Conservation (phyloP, 139 green algal genomes). For the Raphidocelis subcapitata region DNA sequence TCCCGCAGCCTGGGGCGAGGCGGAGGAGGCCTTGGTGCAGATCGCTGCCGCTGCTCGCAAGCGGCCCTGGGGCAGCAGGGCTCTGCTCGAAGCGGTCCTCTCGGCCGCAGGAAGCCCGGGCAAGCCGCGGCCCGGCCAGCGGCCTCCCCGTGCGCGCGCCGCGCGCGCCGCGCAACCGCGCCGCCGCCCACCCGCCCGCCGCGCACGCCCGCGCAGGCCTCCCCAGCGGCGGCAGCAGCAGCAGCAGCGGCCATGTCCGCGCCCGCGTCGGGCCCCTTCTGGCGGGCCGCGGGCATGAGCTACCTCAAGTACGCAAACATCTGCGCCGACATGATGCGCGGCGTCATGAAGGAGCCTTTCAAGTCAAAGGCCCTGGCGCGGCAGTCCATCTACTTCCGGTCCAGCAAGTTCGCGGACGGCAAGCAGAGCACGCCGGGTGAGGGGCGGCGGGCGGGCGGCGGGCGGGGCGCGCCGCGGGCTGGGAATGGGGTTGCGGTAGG, state of each 20-base stretch:
- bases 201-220: too few relatives aligned
- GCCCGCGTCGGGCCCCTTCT: slow-evolving; percentile 45
- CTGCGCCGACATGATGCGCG: slow-evolving; percentile 54
- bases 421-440: slow-evolving; percentile 33
- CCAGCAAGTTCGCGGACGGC: slow-evolving; percentile 34
- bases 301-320: slow-evolving; percentile 64
- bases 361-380: slow-evolving; percentile 53
- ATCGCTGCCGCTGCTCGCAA: too few relatives aligned
- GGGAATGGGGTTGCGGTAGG: not conserved
- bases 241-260: slow-evolving; percentile 13
- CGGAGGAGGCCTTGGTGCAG: too few relatives aligned
- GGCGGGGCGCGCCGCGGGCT: not conserved
- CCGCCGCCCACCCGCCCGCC: too few relatives aligned
- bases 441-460: not conserved
- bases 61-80: too few relatives aligned
- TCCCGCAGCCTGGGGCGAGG: too few relatives aligned
- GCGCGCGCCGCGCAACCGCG: too few relatives aligned
- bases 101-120: too few relatives aligned
- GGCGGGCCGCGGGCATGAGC: slow-evolving; percentile 49
- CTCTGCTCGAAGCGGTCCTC: too few relatives aligned
- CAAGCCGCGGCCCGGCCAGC: too few relatives aligned
- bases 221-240: too few relatives aligned
- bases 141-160: too few relatives aligned
- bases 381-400: slow-evolving; percentile 46
- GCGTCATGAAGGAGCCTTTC: slow-evolving; percentile 64